These are phyloP conservation scores for Pterocarpus macrocarpus DNA, from an alignment of 306 rosid species.

Conservation along the genomic window DNA sequence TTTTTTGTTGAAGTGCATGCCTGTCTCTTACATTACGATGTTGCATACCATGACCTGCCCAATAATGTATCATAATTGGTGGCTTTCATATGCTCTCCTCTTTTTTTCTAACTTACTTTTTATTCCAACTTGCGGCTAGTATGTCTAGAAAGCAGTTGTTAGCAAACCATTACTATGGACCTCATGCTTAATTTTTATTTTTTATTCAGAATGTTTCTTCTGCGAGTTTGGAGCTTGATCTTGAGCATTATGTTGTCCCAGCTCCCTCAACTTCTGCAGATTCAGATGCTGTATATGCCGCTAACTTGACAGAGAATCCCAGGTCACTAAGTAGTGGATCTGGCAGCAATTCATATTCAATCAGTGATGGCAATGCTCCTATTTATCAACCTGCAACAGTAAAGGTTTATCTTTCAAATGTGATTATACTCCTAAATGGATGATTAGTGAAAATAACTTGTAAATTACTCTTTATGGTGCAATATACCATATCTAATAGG, in stretches of 20 bases:
- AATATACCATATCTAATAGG: slow-evolving; percentile 39
- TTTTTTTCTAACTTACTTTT: not conserved
- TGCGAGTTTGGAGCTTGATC: slow-evolving; percentile 85
- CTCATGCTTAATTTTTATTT: slow-evolving; percentile 30
- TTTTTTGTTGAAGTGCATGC: not conserved
- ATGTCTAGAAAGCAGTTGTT: not conserved
- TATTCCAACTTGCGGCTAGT: slow-evolving; percentile 8
- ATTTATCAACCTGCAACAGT: slow-evolving; percentile 56
- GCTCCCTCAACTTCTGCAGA: slow-evolving; percentile 75
- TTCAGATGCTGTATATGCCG: slow-evolving; percentile 75
- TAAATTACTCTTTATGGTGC: slow-evolving; percentile 39
- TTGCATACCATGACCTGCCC: slow-evolving; percentile 14
- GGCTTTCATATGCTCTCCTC: slow-evolving; percentile 9
- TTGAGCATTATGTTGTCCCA: slow-evolving; percentile 94
- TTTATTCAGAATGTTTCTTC: slow-evolving; percentile 71
- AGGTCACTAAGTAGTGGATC: slow-evolving; percentile 68
- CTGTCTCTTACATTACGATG: slow-evolving; percentile 25
- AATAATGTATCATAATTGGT: slow-evolving; percentile 20
- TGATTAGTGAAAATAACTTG: not conserved
- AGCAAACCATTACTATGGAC: slow-evolving; percentile 29
- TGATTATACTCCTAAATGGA: slow-evolving; percentile 32
- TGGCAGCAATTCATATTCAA: slow-evolving; percentile 47
- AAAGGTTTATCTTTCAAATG: slow-evolving; percentile 61
- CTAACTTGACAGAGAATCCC: slow-evolving; percentile 91
- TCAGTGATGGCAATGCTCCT: slow-evolving; percentile 55